Base-by-base conservation (phyloP, 305 asterid species). In the Fraxinus sp. region DNA sequence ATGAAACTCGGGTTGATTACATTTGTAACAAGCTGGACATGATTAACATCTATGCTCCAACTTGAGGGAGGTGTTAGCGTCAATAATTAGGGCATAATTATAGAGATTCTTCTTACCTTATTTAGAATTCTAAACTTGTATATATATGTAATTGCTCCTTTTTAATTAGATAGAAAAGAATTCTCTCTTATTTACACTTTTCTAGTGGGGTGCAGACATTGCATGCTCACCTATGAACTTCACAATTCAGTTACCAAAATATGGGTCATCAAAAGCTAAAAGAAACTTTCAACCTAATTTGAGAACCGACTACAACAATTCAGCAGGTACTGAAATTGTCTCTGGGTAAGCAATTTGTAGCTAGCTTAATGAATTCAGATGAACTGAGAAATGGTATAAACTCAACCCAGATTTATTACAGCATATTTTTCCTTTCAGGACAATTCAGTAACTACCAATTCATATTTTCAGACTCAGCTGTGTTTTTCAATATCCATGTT, bases 381-480 rank as follows among this genome's bases (percentile, higher is more conserved):
- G 76, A 71, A 71, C 10, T 5, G 10, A 28, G 76, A 13, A 13
- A 71, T 2, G 24, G 41, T 11, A 71, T 30, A 6, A 71, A 71
- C 76, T 71, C 74, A 24, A 20, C 41, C 43, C 76, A 71, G 41
- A 32, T 71, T 32, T 14, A 32, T 32, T 32, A 71, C 41, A 18
- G 62, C 55, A 71, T 28, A 71, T 9, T 75, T 80, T 28, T 37
- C 70, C 26, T 78, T 71, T 74, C 76, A 75, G 9, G 30, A 75
- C 49, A 43, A 77, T 75, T 33, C 73, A 59, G 43, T 20, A 37
- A 57, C 39, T 92, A 95, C 98, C 98, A 95, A 84, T 95, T 95
- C 98, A 95, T 95, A 86, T 95, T 95, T 84, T 95, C 98, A 83
- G 98, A 95, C 86, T 95, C 98, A 0, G 98, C 95, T 35, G 97